These are phyloP conservation scores for Hygrophorus russula DNA, from an alignment of 768 basidiomycete genomes.

Conservation along the genomic window DNA sequence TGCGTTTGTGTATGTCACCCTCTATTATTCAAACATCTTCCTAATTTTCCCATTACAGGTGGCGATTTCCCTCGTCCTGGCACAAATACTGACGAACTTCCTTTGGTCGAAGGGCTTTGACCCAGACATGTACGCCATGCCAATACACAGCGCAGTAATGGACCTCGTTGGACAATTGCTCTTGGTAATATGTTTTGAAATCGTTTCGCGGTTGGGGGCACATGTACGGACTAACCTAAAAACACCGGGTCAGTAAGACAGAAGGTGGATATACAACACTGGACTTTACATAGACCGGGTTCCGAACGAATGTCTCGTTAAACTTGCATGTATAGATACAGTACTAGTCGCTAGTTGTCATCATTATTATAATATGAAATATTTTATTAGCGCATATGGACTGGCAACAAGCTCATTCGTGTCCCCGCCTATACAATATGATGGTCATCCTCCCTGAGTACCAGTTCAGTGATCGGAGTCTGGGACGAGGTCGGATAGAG, in stretches of 20 bases:
- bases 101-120: conserved; percentile 73
- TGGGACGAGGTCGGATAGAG: background rate
- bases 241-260: background rate
- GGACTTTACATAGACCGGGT: too few relatives aligned
- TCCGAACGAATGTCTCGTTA: too few relatives aligned
- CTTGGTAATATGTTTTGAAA: conserved; percentile 64
- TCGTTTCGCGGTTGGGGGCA: conserved; percentile 39
- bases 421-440: too few relatives aligned
- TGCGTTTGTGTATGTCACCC: conserved; percentile 55
- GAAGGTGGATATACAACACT: too few relatives aligned
- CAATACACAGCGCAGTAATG: conserved; percentile 82
- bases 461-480: too few relatives aligned
- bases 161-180: conserved; percentile 77
- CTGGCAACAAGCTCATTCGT: too few relatives aligned
- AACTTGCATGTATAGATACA: too few relatives aligned
- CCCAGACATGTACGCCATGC: conserved; percentile 91
- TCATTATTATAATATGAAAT: too few relatives aligned
- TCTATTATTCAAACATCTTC: conserved; percentile 3
- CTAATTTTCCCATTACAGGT: conserved; percentile 34
- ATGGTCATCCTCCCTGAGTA: too few relatives aligned
- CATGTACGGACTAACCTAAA: conserved; percentile 13
- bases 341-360: too few relatives aligned
- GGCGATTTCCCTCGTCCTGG: conserved; percentile 54
- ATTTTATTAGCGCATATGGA: too few relatives aligned
- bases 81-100: conserved; percentile 54